Evolutionary conservation across 768 basidiomycete genomes (phyloP).

Genomic region (Lactarius sp.): DNA sequence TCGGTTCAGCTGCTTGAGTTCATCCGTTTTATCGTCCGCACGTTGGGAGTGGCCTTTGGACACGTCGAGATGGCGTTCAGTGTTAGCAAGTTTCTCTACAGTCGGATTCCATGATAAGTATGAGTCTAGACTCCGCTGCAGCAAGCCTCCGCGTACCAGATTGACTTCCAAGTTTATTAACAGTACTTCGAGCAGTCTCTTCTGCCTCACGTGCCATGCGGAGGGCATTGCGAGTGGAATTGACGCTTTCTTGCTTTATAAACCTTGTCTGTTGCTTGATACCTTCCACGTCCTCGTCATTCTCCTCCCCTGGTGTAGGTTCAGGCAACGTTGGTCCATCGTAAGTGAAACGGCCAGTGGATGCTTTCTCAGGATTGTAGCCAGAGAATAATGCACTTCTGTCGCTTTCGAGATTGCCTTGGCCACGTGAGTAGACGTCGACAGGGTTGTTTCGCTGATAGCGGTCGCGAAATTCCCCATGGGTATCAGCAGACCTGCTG

Average conservation of each 20-base stretch:
- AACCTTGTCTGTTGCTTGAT: constrained; percentile 90
- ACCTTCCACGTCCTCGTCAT: constrained; percentile 86
- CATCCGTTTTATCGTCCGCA: constrained; percentile 90
- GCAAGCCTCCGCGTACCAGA: constrained; percentile 60
- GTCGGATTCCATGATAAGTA: constrained; percentile 4
- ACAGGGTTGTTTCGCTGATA: constrained; percentile 50
- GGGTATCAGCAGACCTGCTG: constrained; percentile 27
- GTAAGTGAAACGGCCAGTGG: constrained; percentile 51
- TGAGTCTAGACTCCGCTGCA: background rate
- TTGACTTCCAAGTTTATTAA: constrained; percentile 82
- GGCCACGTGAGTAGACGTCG: constrained; percentile 62
- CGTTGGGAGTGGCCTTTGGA: constrained; percentile 81
- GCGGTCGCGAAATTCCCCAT: constrained; percentile 33
- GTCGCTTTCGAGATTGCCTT: constrained; percentile 55
- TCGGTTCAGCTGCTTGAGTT: constrained; percentile 89
- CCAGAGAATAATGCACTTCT: constrained; percentile 74
- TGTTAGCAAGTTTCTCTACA: constrained; percentile 83
- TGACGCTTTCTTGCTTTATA: constrained; percentile 88
- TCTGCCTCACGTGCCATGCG: constrained; percentile 93
- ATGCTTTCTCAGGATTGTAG: constrained; percentile 54
- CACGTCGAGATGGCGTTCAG: constrained; percentile 91
- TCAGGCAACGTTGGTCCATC: constrained; percentile 51
- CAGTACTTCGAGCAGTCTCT: constrained; percentile 85
- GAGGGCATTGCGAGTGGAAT: constrained; percentile 86
- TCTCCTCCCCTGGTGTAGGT: constrained; percentile 61